Base-by-base conservation (phyloP, 768 basidiomycete species). In the Leccinum obscurum region DNA sequence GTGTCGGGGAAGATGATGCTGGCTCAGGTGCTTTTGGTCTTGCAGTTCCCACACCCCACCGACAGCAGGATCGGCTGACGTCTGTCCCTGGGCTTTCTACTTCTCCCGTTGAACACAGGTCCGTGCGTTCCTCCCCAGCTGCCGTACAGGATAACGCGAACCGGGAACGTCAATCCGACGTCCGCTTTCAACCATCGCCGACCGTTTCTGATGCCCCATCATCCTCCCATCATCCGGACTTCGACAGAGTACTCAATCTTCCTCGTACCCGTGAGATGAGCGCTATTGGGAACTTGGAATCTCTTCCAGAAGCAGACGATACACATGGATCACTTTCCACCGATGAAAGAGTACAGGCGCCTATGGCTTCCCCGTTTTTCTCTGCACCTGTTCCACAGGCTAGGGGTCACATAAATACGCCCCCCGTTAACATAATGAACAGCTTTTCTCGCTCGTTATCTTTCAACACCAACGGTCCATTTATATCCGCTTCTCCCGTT, bases 401-500 rank as follows among this genome's bases (percentile, higher is more conserved):
- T 15, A 77, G 77, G 50, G 77, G 80, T 39, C 76, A 65, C 28
- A 67, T 76, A 48, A 72, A 75, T 20, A 84, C 83, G 1, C 84
- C 83, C 10, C 84, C 84, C 15, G 76, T 83, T 24, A 62, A 73
- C 60, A 64, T 76, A 53, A 71, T 63, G 62, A 63, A 63, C 55
- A 73, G 57, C 61, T 69, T 64, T 64, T 72, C 75, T 41, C 75
- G 76, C 51, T 73, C 81, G 3, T 72, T 80, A 8, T 77, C 81
- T 4, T 80, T 80, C 67, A 78, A 79, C 60, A 70, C 72, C 49
- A 78, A 70, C 17, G 78, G 79, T 30, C 76, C 79, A 30, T 80
- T 83, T 66, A 77, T 80, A 4, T 89, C 90, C 3, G 80, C 85
- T 3, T 93, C 91, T 2, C 91, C 91, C 7, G 89, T 85, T 20